Evolutionary conservation across 139 green algal genomes (phyloP), one percentile per base, ranked within the genome.

Genomic region (Monoraphidium neglectum): DNA sequence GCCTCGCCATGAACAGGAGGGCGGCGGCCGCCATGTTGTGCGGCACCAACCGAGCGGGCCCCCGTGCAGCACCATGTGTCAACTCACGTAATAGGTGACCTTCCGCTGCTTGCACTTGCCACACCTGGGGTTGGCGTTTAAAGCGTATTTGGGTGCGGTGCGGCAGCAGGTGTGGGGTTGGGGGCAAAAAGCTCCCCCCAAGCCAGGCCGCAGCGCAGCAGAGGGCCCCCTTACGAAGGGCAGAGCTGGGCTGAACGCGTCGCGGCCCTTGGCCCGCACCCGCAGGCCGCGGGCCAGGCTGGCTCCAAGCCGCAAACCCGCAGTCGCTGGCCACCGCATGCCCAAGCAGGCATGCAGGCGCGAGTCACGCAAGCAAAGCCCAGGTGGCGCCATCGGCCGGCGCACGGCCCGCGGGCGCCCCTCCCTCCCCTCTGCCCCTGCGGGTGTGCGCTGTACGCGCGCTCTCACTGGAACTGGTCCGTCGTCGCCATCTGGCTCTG

Each of bases 51-150:
- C 2, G 4, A 43, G 40, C 2, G 12, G 1, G 15, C 33, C n/a
- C 1, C 10, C 6, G 18, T 68, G 24, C 2, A 43, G 54, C 21
- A 43, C 36, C 23, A 62, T 18, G 13, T 10, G 8, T 8, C 1
- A 13, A 78, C 86, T 85, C 51, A 91, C 86, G 70, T 90, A 94
- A 76, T 92, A 94, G 3, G 84, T 92, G 69, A 57, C 82, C 79
- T 98, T 95, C 26, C 90, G 83, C 82, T 98, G 87, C 73, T 88
- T 90, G 89, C 95, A 99, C 68, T 95, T 96, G 49, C 92, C 94
- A 80, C 95, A 96, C 82, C 92, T 93, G 80, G 5, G 56, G 21
- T 35, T 18, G 16, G 23, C 18, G 62, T 32, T 4, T 32, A 4
- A n/a, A n/a, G n/a, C n/a, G n/a, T n/a, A n/a, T n/a, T n/a, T n/a